Evolutionary conservation across 495 filamentous ascomycete species (phyloP).

Genomic region (Penicillium pulvis): DNA sequence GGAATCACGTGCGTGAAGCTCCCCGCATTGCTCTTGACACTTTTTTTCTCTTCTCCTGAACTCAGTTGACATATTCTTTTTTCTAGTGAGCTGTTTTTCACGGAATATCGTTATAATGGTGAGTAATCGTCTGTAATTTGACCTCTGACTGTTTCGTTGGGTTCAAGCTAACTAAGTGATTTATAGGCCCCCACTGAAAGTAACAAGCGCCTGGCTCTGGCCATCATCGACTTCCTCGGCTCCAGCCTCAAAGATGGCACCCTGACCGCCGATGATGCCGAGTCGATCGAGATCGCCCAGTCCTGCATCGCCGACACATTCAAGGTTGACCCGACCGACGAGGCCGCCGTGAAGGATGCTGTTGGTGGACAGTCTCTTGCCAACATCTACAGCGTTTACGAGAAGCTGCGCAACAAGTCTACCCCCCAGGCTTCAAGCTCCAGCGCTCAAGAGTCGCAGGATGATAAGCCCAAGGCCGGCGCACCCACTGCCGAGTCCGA

Average conservation of each 20-base stretch:
- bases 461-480: conserved; percentile 35
- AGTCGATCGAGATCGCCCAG: conserved; percentile 87
- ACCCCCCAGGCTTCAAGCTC: conserved; percentile 34
- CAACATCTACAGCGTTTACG: conserved; percentile 91
- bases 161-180: conserved; percentile 12
- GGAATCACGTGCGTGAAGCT: conserved; percentile 32
- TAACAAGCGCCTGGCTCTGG: conserved; percentile 95
- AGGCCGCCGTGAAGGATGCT: conserved; percentile 71
- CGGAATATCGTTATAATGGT: conserved; percentile 23
- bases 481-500: conserved; percentile 71
- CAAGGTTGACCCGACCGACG: conserved; percentile 83
- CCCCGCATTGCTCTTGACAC: conserved; percentile 25
- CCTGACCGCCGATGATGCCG: conserved; percentile 79
- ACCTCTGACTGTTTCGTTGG: background rate
- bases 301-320: conserved; percentile 94
- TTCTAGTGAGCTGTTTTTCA: conserved; percentile 1
- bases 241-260: conserved; percentile 87
- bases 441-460: conserved; percentile 23
- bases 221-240: conserved; percentile 92
- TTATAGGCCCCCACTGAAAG: conserved; percentile 63
- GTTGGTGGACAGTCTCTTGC: conserved; percentile 82
- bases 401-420: conserved; percentile 81
- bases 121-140: background rate
- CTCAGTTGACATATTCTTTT: background rate
- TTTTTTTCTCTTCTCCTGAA: conserved; percentile 21